Evolutionary conservation across 352 stramenopile species (phyloP).

Genomic region (Phytopythium kandeliae): DNA sequence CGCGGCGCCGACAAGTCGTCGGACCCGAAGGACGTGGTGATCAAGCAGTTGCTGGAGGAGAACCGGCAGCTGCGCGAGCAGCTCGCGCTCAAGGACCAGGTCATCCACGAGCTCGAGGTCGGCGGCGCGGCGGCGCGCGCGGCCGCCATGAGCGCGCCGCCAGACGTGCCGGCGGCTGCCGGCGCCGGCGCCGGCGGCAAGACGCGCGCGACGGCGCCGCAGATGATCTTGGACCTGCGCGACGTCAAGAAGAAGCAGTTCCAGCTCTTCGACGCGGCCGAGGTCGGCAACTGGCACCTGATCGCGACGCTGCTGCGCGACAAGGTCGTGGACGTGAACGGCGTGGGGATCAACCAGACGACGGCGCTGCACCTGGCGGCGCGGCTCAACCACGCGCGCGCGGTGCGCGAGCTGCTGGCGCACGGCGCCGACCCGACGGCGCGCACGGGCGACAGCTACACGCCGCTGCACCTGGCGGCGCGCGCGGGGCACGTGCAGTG

Average conservation of each 20-base stretch:
- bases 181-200: too few relatives aligned
- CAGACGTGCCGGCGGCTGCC: conserved; percentile 2
- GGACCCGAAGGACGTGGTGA: conserved; percentile 84
- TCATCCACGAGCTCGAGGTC: conserved; percentile 80
- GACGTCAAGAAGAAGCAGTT: conserved; percentile 89
- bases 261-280: conserved; percentile 78
- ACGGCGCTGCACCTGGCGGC: conserved; percentile 73
- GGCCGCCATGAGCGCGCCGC: conserved; percentile 3
- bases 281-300: conserved; percentile 81
- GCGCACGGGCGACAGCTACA: conserved; percentile 78
- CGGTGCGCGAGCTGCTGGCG: conserved; percentile 66
- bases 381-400: conserved; percentile 71
- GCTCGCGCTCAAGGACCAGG: conserved; percentile 74
- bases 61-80: conserved; percentile 75
- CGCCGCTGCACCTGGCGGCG: conserved; percentile 68
- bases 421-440: conserved; percentile 59
- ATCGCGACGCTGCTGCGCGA: conserved; percentile 76
- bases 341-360: conserved; percentile 82
- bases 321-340: conserved; percentile 85
- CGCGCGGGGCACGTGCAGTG: conserved; percentile 68
- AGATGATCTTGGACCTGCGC: conserved; percentile 80
- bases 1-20: conserved; percentile 67
- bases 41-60: conserved; percentile 83
- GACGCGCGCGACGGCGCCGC: conserved; percentile 45
- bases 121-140: conserved; percentile 26